These are phyloP conservation scores for Lophium mytilinum DNA, from an alignment of 495 filamentous ascomycete species.

Conservation along the genomic window DNA sequence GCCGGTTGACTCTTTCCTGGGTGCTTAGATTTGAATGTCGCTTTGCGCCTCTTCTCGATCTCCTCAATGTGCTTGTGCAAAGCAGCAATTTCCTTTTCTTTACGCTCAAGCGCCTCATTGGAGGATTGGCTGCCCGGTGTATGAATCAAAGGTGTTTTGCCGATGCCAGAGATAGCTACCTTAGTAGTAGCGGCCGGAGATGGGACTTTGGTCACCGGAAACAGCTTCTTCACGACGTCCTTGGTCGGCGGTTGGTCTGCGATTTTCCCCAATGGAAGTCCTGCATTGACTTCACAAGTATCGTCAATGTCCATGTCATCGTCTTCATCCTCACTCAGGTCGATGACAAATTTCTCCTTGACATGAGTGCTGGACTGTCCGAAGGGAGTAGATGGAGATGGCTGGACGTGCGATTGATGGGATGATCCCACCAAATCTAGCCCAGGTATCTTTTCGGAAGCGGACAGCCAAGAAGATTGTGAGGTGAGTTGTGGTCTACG, in stretches of 20 bases:
- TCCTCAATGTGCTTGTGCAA: slow-evolving; percentile 65
- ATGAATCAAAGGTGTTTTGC: slow-evolving; percentile 32
- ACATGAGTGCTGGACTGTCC: slow-evolving; percentile 16
- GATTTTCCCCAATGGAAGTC: slow-evolving; percentile 18
- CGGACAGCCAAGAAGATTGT: too few species aligned
- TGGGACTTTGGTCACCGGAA: slow-evolving; percentile 36
- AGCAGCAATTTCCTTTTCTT: slow-evolving; percentile 62
- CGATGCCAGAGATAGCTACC: slow-evolving; percentile 27
- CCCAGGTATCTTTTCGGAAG: too few species aligned
- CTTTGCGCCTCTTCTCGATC: slow-evolving; percentile 9
- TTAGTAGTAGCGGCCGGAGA: slow-evolving; percentile 14
- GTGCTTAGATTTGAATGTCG: slow-evolving; percentile 47
- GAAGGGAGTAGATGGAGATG: background rate
- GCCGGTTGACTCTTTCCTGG: slow-evolving; percentile 11
- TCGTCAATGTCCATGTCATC: slow-evolving; percentile 37
- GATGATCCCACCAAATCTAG: too few species aligned
- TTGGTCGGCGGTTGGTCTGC: background rate
- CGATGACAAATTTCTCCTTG: slow-evolving; percentile 54
- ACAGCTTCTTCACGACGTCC: slow-evolving; percentile 37
- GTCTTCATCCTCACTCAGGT: slow-evolving; percentile 65
- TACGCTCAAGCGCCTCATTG: slow-evolving; percentile 52
- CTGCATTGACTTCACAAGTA: slow-evolving; percentile 21
- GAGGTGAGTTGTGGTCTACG: too few species aligned
- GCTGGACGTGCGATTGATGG: too few species aligned
- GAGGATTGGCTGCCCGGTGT: slow-evolving; percentile 32